Evolutionary conservation across 352 stramenopile species (phyloP).

Genomic region (Blastocystis sp.): DNA sequence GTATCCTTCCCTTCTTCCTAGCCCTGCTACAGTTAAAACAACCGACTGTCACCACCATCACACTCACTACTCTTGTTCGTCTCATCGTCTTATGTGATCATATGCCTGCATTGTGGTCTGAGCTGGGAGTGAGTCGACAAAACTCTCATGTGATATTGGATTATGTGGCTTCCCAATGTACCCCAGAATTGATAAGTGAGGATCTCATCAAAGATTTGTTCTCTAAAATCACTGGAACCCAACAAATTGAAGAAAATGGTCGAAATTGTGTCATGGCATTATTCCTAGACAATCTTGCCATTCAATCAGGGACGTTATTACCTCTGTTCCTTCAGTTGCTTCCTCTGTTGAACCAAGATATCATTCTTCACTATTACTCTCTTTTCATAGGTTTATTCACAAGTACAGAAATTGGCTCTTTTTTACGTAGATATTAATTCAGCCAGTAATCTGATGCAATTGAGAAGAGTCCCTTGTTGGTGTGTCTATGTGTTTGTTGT

Average conservation of each 20-base stretch:
- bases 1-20: slow-evolving; percentile 54
- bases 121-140: background rate
- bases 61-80: background rate
- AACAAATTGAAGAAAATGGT: slow-evolving; percentile 58
- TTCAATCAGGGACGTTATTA: background rate
- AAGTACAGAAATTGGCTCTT: background rate
- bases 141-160: slow-evolving; percentile 20
- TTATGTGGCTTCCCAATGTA: background rate
- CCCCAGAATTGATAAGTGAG: background rate
- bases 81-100: slow-evolving; percentile 15
- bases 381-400: slow-evolving; percentile 36
- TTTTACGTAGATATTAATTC: slow-evolving; percentile 41
- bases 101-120: background rate
- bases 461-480: slow-evolving; percentile 15
- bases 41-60: background rate
- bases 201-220: background rate
- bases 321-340: slow-evolving; percentile 53
- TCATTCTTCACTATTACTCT: slow-evolving; percentile 19
- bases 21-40: background rate
- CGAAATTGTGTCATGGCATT: background rate
- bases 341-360: background rate
- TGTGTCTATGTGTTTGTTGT: slow-evolving; percentile 26
- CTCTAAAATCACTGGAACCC: background rate
- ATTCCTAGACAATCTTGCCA: slow-evolving; percentile 24
- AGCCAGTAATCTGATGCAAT: slow-evolving; percentile 14